Conservation (phyloP, 1,139 yeast genomes). For the Yamadazyma triangularis region DNA sequence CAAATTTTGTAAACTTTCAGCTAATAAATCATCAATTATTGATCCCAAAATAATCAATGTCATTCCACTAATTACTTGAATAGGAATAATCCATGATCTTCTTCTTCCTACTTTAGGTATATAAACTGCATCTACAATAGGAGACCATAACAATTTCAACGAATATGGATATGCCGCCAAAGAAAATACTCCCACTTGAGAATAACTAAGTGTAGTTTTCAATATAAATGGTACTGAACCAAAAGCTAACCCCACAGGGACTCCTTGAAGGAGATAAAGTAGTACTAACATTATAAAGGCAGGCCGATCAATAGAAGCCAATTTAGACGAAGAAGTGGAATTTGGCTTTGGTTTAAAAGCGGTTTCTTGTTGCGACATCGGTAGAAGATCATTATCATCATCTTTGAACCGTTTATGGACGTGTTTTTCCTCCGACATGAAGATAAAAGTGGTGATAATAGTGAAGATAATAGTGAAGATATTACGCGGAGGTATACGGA, state of each 20-base stretch:
- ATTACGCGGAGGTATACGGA: too few relatives aligned
- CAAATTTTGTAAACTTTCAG: conserved; percentile 52
- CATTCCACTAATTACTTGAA: conserved; percentile 72
- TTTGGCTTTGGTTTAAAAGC: conserved; percentile 11
- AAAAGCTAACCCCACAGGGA: conserved; percentile 93
- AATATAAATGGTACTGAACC: conserved; percentile 93
- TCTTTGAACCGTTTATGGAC: conserved; percentile 16
- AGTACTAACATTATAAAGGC: conserved; percentile 70
- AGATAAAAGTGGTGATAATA: too few relatives aligned
- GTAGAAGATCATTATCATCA: conserved; percentile 34
- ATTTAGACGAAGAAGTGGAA: conserved; percentile 4
- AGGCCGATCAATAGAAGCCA: conserved; percentile 51
- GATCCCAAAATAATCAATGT: conserved; percentile 63
- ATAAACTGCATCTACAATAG: conserved; percentile 87
- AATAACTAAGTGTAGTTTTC: conserved; percentile 75
- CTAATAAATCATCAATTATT: conserved; percentile 53
- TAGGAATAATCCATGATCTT: conserved; percentile 92
- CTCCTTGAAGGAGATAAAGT: conserved; percentile 82
- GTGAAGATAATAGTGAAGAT: too few relatives aligned
- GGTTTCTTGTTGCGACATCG: conserved; percentile 22
- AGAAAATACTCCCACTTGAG: conserved; percentile 87
- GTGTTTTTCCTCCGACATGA: too few relatives aligned
- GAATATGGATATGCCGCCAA: conserved; percentile 95
- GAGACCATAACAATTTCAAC: conserved; percentile 89
- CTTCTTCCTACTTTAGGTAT: conserved; percentile 69